Base-by-base conservation (phyloP, 2,329 filamentous ascomycete genomes). In the Colletotrichum caudatum region DNA sequence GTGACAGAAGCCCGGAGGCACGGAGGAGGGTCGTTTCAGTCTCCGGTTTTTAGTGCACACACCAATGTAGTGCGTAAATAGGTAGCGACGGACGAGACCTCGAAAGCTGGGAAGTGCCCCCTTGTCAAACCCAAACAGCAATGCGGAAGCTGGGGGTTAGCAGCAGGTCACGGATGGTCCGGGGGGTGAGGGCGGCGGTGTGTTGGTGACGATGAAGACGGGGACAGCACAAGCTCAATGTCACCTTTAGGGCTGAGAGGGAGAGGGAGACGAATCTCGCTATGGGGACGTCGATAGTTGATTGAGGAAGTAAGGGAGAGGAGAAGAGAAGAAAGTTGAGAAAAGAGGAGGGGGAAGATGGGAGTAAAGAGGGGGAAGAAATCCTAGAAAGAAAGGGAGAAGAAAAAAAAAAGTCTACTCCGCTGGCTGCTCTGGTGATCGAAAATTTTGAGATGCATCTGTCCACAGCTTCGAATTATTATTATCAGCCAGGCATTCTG, bases 361-460 rank as follows among this genome's bases (percentile, higher is more conserved):
- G 11, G 20, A 58, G 50, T 51, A 26, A 35, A 20, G 16, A 37
- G 20, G 53, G 46, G 33, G 35, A 26, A 35, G 35, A 57, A 64
- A 58, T 20, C 23, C 39, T n/a, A 58, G 39, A 53, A 51, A 16
- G 12, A 33, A 37, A 46, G 57, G 44, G 20, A 14, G 23, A 41
- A 35, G 44, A 64, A 46, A 60, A 53, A 59, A 48, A 33, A 48
- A 60, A 69, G 68, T 48, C 66, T 60, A 70, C 65, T 57, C 62
- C 56, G 33, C 53, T 37, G 53, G 53, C 20, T 56, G 33, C 48
- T 59, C 56, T 64, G 50, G 57, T 70, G 60, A 69, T 72, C 48
- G 60, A 69, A 64, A 69, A 61, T 50, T 72, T 70, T 61, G 60
- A 72, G 69, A 69, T 63, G 58, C 69, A 63, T 68, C 68, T 66